Conservation (phyloP, 495 filamentous ascomycete species). For the Ramalina intermedia region DNA sequence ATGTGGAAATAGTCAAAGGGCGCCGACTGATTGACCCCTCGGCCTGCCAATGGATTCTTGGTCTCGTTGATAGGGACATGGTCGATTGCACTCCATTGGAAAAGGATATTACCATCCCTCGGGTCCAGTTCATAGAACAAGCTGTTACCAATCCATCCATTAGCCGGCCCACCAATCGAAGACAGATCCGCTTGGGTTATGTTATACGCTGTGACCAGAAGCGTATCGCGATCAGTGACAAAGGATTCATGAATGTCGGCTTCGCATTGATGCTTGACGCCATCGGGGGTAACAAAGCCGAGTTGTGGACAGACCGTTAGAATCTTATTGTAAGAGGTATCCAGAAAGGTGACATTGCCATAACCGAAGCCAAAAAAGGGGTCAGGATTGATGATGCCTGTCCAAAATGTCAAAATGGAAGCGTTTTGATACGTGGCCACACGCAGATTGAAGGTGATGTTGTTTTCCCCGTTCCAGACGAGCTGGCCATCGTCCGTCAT, state of each 20-base stretch:
- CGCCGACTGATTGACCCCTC: slow-evolving; percentile 11
- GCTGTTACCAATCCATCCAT: slow-evolving; percentile 38
- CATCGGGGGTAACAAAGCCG: not conserved
- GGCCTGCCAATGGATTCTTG: not conserved
- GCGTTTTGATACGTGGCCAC: slow-evolving; percentile 1
- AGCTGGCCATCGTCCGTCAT: slow-evolving; percentile 16
- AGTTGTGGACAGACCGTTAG: slow-evolving; percentile 13
- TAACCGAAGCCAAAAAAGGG: slow-evolving; percentile 15
- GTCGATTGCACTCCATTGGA: slow-evolving; percentile 29
- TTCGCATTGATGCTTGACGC: slow-evolving; percentile 2
- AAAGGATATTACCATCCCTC: slow-evolving; percentile 27
- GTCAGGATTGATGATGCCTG: not conserved
- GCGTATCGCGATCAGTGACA: slow-evolving; percentile 33
- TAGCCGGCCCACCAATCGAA: slow-evolving; percentile 21
- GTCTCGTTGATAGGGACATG: slow-evolving; percentile 13
- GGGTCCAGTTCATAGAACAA: slow-evolving; percentile 37
- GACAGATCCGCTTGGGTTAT: slow-evolving; percentile 26
- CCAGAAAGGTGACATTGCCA: slow-evolving; percentile 26
- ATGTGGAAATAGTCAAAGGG: slow-evolving; percentile 36
- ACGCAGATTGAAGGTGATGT: slow-evolving; percentile 1
- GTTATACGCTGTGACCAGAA: slow-evolving; percentile 37
- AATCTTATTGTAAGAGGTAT: slow-evolving; percentile 32
- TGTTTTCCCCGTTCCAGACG: slow-evolving; percentile 15
- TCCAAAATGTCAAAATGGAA: slow-evolving; percentile 5
- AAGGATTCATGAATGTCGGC: slow-evolving; percentile 33